Conservation (phyloP, 2,329 filamentous ascomycete species). For the Neofusicoccum umdonicola region DNA sequence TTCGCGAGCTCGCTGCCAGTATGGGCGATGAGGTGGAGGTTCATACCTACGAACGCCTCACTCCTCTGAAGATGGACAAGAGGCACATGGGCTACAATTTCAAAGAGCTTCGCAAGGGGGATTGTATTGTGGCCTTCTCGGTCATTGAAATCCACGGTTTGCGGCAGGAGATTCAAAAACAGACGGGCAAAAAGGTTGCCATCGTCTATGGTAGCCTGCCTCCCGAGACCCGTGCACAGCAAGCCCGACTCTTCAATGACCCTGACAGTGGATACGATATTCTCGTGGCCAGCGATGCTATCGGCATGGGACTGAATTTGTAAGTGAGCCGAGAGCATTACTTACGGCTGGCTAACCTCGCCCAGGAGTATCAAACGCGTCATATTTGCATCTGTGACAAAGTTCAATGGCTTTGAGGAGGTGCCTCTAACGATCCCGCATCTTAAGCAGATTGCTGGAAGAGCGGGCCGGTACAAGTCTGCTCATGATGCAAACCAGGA, state of each 20-base stretch:
- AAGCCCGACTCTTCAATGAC: slow-evolving; percentile 92
- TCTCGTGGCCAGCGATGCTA: slow-evolving; percentile 89
- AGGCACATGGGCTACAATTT: slow-evolving; percentile 64
- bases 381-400: slow-evolving; percentile 76
- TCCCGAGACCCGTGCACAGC: slow-evolving; percentile 86
- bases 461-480: slow-evolving; percentile 81
- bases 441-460: slow-evolving; percentile 90
- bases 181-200: slow-evolving; percentile 77
- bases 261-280: slow-evolving; percentile 94
- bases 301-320: slow-evolving; percentile 95
- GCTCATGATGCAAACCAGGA: slow-evolving; percentile 56
- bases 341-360: slow-evolving; percentile 24
- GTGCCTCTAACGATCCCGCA: slow-evolving; percentile 68
- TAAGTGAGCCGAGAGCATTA: slow-evolving; percentile 44
- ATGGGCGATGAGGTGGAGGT: slow-evolving; percentile 81
- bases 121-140: slow-evolving; percentile 86
- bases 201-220: slow-evolving; percentile 91
- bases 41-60: slow-evolving; percentile 80
- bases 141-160: slow-evolving; percentile 77
- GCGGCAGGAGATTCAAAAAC: slow-evolving; percentile 72
- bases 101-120: slow-evolving; percentile 73
- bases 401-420: slow-evolving; percentile 63
- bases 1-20: slow-evolving; percentile 72
- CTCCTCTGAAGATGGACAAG: slow-evolving; percentile 66
- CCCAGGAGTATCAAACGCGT: slow-evolving; percentile 75